Percentiles rank a stretch among this genome's conserved stretches.
These are phyloP conservation scores for Oryza longistaminata DNA, from an alignment of 176 grass and related monocot genomes.

Conservation along the genomic window DNA sequence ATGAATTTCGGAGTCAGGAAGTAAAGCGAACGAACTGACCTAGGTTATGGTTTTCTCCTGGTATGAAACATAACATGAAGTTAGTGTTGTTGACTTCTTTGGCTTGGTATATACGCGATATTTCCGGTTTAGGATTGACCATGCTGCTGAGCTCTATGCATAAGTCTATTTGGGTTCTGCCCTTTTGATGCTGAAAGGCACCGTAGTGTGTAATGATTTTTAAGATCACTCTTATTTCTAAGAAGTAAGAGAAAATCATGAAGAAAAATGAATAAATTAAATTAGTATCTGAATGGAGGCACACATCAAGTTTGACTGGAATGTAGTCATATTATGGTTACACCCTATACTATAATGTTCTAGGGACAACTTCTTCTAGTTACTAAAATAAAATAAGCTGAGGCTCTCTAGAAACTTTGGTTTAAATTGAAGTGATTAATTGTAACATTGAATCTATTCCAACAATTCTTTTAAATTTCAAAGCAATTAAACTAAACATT, in stretches of 20 bases:
- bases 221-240: not conserved
- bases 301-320: no score
- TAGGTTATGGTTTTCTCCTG: not conserved
- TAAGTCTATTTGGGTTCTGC: not conserved
- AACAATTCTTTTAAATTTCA: no score
- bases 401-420: no score
- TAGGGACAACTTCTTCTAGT: no score
- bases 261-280: not conserved
- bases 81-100: not conserved
- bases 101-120: not conserved
- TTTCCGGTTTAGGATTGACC: not conserved
- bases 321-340: no score
- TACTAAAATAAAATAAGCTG: no score
- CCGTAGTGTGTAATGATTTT: no score
- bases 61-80: not conserved
- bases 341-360: not conserved
- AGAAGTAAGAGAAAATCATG: not conserved
- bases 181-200: not conserved
- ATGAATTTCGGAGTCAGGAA: not conserved
- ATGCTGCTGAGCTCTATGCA: not conserved
- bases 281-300: not conserved
- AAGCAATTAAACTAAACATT: not conserved
- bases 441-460: no score
- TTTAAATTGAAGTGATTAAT: no score
- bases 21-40: not conserved